phyloP scores from a whole-genome alignment of 768 basidiomycete species.

The Pulveroboletus ravenelii region DNA sequence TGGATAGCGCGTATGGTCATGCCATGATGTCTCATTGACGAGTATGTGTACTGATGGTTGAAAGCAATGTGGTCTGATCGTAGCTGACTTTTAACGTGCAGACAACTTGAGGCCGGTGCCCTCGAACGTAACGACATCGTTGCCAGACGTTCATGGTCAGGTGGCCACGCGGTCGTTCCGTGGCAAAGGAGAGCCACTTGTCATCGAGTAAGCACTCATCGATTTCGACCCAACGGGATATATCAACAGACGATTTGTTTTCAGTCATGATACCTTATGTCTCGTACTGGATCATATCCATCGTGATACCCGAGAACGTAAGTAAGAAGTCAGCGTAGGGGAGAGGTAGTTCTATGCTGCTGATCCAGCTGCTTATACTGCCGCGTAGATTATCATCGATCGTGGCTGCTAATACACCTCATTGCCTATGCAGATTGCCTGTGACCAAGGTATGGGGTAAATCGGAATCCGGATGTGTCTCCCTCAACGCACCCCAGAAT shows the following conservation, averaged over 20 bases:
- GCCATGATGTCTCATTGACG: conserved; percentile 52
- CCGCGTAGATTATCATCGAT: too few relatives aligned
- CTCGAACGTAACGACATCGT: conserved; percentile 69
- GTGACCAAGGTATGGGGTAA: too few relatives aligned
- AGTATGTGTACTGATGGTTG: conserved; percentile 36
- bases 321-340: too few relatives aligned
- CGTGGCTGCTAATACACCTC: too few relatives aligned
- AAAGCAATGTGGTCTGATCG: conserved; percentile 2
- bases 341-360: too few relatives aligned
- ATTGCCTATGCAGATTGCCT: too few relatives aligned
- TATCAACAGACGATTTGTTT: neutral
- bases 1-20: conserved; percentile 49
- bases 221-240: neutral
- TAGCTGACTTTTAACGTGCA: conserved; percentile 21
- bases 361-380: too few relatives aligned
- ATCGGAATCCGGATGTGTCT: too few relatives aligned
- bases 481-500: too few relatives aligned
- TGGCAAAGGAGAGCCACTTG: conserved; percentile 68
- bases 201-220: conserved; percentile 5
- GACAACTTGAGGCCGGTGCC: conserved; percentile 55
- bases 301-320: too few relatives aligned
- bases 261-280: too few relatives aligned
- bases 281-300: too few relatives aligned
- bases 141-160: conserved; percentile 36
- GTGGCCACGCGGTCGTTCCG: conserved; percentile 52